Evolutionary conservation across 495 filamentous ascomycete genomes (phyloP), one percentile per base, ranked within the genome.

Genomic region (Penicillium coffeae): DNA sequence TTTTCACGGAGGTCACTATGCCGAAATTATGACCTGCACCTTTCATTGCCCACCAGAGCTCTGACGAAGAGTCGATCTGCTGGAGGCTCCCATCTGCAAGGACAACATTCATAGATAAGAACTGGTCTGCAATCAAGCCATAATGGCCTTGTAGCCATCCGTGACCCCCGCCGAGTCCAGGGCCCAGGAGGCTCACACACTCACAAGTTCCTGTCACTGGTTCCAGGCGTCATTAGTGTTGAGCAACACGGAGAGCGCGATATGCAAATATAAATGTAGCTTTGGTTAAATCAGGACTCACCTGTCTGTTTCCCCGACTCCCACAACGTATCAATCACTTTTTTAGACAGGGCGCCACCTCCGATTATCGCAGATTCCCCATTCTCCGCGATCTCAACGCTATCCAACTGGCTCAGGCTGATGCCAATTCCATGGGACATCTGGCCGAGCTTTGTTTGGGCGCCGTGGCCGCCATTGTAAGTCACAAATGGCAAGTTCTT

Each of bases 11-110:
- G 10, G 68, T 67, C 19, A 85, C 74, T 56, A 84, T 78, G 40
- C 80, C 82, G 46, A 84, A 84, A 60, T 84, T 84, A 56, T 81
- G 76, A 4, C 81, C 81, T 25, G 80, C 81, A 3, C 82, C 82
- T 38, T 68, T 64, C 42, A 85, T 55, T 7, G 69, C 80, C 77
- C 78, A 82, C 57, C 65, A 83, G 42, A 83, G 71, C 19, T 82
- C 74, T 8, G 72, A 61, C 40, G 62, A 58, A 6, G 62, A 38
- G 36, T 72, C 74, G 7, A 68, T 54, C 1, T 55, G 67, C 13
- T 62, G 51, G 14, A 57, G 52, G 1, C 48, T 63, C 10, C 82
- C 84, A 50, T 80, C 63, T n/a, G 81, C 79, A 3, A 81, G 65
- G 0, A 87, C 78, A 10, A 86, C 55, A 20, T 73, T 71, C 50